phyloP scores from a whole-genome alignment of 192 early-diverging fungal genomes.

The Podila minutissima region DNA sequence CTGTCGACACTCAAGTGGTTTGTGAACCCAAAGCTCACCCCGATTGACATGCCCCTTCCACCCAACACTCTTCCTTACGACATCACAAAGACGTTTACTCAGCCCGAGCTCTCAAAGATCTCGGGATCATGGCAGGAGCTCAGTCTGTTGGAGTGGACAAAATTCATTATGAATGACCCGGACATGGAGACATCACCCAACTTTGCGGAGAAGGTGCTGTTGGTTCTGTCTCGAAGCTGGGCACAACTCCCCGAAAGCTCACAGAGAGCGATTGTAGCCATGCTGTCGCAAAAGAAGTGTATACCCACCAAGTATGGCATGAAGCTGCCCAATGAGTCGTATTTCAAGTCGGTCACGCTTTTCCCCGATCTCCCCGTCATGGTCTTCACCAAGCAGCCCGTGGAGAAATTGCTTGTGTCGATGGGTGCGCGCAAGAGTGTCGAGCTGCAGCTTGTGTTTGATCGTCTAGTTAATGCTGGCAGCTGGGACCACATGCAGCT shows the following conservation, averaged over 20 bases:
- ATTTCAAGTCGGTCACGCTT: conserved; percentile 82
- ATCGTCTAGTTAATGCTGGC: conserved; percentile 74
- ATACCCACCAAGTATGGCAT: conserved; percentile 80
- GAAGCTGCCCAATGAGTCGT: conserved; percentile 71
- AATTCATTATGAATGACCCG: conserved; percentile 56
- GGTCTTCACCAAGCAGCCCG: conserved; percentile 59
- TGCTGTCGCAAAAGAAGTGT: conserved; percentile 61
- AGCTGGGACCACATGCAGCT: conserved; percentile 89
- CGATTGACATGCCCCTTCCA: conserved; percentile 70
- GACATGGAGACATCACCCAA: conserved; percentile 59
- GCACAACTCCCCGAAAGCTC: conserved; percentile 35
- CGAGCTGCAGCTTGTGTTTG: conserved; percentile 86
- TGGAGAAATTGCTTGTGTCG: conserved; percentile 65
- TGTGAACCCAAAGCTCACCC: conserved; percentile 74
- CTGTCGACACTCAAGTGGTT: conserved; percentile 66
- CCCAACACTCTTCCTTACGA: conserved; percentile 66
- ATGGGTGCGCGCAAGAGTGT: conserved; percentile 91
- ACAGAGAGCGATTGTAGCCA: conserved; percentile 29
- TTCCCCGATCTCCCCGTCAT: conserved; percentile 87
- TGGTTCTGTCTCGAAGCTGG: conserved; percentile 61
- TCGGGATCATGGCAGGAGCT: conserved; percentile 68
- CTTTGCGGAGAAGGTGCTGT: conserved; percentile 77
- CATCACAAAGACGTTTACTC: conserved; percentile 71
- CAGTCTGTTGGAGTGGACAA: conserved; percentile 69
- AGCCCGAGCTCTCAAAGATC: conserved; percentile 61